Base-by-base conservation (phyloP, 208 protist genomes). In the Wallacemonas sp. region DNA sequence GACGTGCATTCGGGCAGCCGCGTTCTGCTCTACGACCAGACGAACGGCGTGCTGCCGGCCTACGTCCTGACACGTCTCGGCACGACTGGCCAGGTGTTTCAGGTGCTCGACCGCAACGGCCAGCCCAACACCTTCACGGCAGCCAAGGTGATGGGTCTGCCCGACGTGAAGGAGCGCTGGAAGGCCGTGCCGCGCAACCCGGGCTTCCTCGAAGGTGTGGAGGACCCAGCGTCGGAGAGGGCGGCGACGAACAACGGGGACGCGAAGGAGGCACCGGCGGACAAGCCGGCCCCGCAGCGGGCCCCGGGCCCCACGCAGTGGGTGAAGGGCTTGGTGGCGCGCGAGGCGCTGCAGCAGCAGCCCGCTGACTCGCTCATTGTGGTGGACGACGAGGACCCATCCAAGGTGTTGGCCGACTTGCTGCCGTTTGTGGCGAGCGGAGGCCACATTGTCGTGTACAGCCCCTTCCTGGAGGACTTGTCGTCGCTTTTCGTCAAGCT, bases 391-490 rank as follows among this genome's bases (percentile, higher is more conserved):
- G 71, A 71, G 12, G 59, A 61, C 38, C 71, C 79, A 12, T 64
- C 76, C 20, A 65, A 70, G 18, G 73, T 76, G 22, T 57, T 96
- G 44, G 38, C 46, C 7, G 79, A 91, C 50, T 70, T 97, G 39
- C 36, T 95, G 8, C 89, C 87, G 3, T 95, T 95, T 52, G 46
- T 97, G 4, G 87, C 88, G 2, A 65, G 70, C 16, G 72, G 87
- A 46, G 91, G 90, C 1, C 87, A 92, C 65, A 16, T 97, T 31
- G 91, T 94, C 25, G 83, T 97, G 33, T 94, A 93, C 79, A 95
- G 89, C 66, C 82, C 84, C 0, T 97, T 88, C 50, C 75, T 94
- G 10, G 85, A 94, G 49, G 86, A 95, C 39, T 69, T 97, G 25
- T 87, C 81, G 0, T 57, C 36, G 0, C 69, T 94, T 22, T 96